These are phyloP conservation scores for Extremus antarcticus DNA, from an alignment of 495 filamentous ascomycete species.

Conservation along the genomic window DNA sequence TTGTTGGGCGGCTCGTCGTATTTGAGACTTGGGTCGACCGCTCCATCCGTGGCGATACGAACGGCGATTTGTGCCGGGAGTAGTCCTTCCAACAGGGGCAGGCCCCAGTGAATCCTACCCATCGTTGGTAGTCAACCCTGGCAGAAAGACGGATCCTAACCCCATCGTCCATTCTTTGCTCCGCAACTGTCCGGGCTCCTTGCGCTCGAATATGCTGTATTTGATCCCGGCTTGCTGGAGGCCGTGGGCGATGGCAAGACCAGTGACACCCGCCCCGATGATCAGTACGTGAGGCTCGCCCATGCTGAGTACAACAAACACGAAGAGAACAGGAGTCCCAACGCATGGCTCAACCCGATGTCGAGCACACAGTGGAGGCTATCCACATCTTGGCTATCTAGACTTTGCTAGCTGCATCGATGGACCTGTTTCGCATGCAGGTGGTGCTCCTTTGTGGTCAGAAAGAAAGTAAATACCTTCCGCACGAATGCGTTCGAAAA, in stretches of 20 bases:
- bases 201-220: slow-evolving; percentile 46
- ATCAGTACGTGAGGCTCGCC: neutral
- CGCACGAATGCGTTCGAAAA: too few relatives aligned
- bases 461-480: too few relatives aligned
- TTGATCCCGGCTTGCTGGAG: slow-evolving; percentile 20
- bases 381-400: too few relatives aligned
- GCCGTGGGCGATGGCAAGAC: neutral
- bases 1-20: neutral
- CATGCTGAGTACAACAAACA: too few relatives aligned
- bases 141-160: too few relatives aligned
- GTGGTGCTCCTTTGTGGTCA: too few relatives aligned
- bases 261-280: neutral
- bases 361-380: too few relatives aligned
- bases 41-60: neutral
- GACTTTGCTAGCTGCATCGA: too few relatives aligned
- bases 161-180: neutral
- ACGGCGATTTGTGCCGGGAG: neutral
- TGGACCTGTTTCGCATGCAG: too few relatives aligned
- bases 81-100: neutral
- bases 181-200: slow-evolving; percentile 16
- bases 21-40: neutral
- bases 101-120: neutral
- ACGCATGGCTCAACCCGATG: too few relatives aligned
- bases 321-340: too few relatives aligned
- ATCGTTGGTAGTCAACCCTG: too few relatives aligned